Evolutionary conservation across 1,139 yeast genomes (phyloP).

Genomic region (Diutina rugosa): DNA sequence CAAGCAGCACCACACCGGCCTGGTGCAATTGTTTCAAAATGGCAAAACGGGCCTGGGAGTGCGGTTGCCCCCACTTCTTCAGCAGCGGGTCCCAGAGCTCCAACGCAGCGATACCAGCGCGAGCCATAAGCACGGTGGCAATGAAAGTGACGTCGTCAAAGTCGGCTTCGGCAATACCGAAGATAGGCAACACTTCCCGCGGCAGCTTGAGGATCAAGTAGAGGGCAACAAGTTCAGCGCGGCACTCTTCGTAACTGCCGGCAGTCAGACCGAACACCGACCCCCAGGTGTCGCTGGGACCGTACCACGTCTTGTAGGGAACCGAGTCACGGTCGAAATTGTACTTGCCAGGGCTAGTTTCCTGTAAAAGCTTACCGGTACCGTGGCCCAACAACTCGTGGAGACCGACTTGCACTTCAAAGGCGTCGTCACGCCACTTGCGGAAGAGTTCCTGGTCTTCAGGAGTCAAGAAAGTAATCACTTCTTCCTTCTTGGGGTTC

Average conservation of each 20-base stretch:
- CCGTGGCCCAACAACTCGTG: conserved; percentile 93
- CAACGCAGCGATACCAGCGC: conserved; percentile 73
- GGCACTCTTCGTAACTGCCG: conserved; percentile 84
- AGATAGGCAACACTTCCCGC: conserved; percentile 47
- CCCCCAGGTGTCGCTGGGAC: conserved; percentile 82
- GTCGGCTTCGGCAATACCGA: conserved; percentile 49
- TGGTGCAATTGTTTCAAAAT: conserved; percentile 64
- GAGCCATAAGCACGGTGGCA: conserved; percentile 69
- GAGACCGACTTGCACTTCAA: conserved; percentile 87
- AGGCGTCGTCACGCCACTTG: conserved; percentile 68
- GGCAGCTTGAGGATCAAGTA: conserved; percentile 58
- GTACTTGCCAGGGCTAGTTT: conserved; percentile 47
- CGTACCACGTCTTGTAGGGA: conserved; percentile 56
- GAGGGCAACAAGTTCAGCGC: conserved; percentile 86
- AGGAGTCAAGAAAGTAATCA: conserved; percentile 50
- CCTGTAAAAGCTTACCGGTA: conserved; percentile 67
- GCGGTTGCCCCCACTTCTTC: conserved; percentile 90
- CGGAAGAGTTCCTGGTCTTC: conserved; percentile 44
- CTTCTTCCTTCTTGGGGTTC: conserved; percentile 53
- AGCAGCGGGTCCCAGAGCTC: conserved; percentile 81
- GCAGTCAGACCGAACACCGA: conserved; percentile 70
- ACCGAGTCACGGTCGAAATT: conserved; percentile 57
- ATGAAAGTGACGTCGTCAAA: conserved; percentile 54
- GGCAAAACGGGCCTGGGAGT: conserved; percentile 85
- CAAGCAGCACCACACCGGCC: conserved; percentile 52